phyloP scores from a whole-genome alignment of 306 rosid genomes.

The Rubus idaeus region DNA sequence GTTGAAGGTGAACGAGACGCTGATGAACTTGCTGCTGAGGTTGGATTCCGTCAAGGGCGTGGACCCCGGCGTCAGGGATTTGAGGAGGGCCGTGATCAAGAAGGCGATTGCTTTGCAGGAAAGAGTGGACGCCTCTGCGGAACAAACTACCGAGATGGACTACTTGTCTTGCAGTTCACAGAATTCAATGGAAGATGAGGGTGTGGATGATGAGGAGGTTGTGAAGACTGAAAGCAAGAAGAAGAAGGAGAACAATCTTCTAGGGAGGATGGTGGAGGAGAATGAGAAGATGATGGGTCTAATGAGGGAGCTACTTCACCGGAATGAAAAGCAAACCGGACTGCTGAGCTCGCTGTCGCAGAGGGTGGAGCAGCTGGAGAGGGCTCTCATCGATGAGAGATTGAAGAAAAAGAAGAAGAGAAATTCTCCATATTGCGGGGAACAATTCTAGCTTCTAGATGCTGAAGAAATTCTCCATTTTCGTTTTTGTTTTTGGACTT shows the following conservation, averaged over 20 bases:
- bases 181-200: too few relatives aligned
- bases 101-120: slow-evolving; percentile 70
- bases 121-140: slow-evolving; percentile 38
- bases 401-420: slow-evolving; percentile 55
- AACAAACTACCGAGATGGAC: neutral
- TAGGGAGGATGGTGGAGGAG: slow-evolving; percentile 58
- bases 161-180: too few relatives aligned
- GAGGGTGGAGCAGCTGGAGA: slow-evolving; percentile 66
- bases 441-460: neutral
- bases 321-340: slow-evolving; percentile 50
- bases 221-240: too few relatives aligned
- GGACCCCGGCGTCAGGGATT: slow-evolving; percentile 52
- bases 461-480: too few relatives aligned
- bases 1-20: slow-evolving; percentile 47
- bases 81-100: slow-evolving; percentile 52
- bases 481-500: neutral
- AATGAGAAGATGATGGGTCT: slow-evolving; percentile 59
- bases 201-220: too few relatives aligned
- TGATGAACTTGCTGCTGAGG: slow-evolving; percentile 63
- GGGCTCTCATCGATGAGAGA: slow-evolving; percentile 45
- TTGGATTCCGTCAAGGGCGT: slow-evolving; percentile 64
- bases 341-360: slow-evolving; percentile 51
- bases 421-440: neutral
- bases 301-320: slow-evolving; percentile 50
- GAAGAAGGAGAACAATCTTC: slow-evolving; percentile 19